A percentile compares a stretch with the other conserved stretches of the same genome.
Evolutionary conservation across 768 basidiomycete species (phyloP).

Genomic region (Amanita pallidorosea): DNA sequence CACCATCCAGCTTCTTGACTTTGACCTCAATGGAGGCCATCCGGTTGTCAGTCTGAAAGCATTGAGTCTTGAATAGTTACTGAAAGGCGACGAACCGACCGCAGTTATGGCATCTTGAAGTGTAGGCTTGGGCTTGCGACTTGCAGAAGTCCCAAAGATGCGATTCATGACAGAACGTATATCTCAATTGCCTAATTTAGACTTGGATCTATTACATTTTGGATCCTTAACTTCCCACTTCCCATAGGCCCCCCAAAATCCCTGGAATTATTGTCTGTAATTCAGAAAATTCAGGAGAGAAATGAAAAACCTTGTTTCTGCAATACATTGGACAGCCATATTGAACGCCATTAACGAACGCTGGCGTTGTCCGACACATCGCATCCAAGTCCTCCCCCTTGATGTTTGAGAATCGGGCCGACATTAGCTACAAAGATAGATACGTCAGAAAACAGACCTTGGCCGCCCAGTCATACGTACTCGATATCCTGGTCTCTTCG

Average conservation of each 20-base stretch:
- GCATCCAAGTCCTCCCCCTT: constrained; percentile 15
- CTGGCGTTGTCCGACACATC: constrained; percentile 21
- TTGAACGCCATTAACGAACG: constrained; percentile 12
- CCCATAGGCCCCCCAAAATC: constrained; percentile 21
- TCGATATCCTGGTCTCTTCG: constrained; percentile 14
- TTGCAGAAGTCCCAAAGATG: constrained; percentile 66
- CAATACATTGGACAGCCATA: constrained; percentile 17
- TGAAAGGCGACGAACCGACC: constrained; percentile 30
- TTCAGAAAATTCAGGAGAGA: background rate
- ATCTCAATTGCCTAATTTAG: background rate
- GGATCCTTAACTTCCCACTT: constrained; percentile 21
- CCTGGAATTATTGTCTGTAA: constrained; percentile 10
- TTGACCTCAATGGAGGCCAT: constrained; percentile 91
- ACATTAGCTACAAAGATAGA: constrained; percentile 14
- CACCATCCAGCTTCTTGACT: constrained; percentile 91
- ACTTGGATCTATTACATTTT: constrained; percentile 10
- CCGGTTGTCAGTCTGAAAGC: constrained; percentile 70
- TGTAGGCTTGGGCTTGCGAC: constrained; percentile 75
- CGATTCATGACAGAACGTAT: constrained; percentile 52
- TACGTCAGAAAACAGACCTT: background rate
- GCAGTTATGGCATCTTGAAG: constrained; percentile 91
- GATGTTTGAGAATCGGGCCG: constrained; percentile 18
- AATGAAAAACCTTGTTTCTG: constrained; percentile 15
- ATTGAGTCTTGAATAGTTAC: background rate
- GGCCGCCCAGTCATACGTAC: constrained; percentile 6